phyloP scores from a whole-genome alignment of 2,329 filamentous ascomycete genomes.

The Sclerotinia sclerotiorum region DNA sequence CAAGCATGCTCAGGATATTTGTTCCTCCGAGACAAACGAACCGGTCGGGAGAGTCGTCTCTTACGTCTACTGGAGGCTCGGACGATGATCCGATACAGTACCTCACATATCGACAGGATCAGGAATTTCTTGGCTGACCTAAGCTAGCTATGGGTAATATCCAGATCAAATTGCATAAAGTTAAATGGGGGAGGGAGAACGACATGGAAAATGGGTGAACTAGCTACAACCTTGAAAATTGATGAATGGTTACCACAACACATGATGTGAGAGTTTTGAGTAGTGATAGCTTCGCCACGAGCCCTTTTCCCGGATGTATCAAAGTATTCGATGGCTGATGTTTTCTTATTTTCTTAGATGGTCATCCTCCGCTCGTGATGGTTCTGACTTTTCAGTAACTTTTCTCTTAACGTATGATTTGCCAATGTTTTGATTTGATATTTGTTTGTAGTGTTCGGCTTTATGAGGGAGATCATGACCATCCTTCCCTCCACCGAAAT shows the following conservation, averaged over 20 bases:
- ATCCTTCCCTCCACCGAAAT: conserved; percentile 4
- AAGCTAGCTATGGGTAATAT: conserved; percentile 8
- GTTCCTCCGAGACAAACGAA: conserved; percentile 20
- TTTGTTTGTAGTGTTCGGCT: conserved; percentile 12
- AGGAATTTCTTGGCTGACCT: conserved; percentile 8
- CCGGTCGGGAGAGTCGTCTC: conserved; percentile 16
- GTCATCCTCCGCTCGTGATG: conserved; percentile 16
- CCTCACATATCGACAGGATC: conserved; percentile 18
- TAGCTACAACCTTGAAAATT: conserved; percentile 13
- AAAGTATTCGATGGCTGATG: conserved; percentile 12
- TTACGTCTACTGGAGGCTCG: conserved; percentile 13
- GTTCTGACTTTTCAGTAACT: conserved; percentile 7
- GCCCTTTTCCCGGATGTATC: conserved; percentile 6
- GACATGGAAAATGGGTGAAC: not conserved
- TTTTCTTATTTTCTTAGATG: conserved; percentile 8
- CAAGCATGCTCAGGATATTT: conserved; percentile 21
- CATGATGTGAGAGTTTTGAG: conserved; percentile 13
- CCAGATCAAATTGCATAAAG: conserved; percentile 12
- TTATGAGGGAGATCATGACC: conserved; percentile 1
- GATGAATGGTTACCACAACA: conserved; percentile 9
- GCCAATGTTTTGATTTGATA: conserved; percentile 16
- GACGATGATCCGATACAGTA: conserved; percentile 17
- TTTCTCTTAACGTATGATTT: conserved; percentile 17
- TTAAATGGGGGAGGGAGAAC: conserved; percentile 1
- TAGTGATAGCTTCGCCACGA: conserved; percentile 16